Conservation (phyloP, 1,284 basidiomycete genomes). For the Leccinum subspadiceum region DNA sequence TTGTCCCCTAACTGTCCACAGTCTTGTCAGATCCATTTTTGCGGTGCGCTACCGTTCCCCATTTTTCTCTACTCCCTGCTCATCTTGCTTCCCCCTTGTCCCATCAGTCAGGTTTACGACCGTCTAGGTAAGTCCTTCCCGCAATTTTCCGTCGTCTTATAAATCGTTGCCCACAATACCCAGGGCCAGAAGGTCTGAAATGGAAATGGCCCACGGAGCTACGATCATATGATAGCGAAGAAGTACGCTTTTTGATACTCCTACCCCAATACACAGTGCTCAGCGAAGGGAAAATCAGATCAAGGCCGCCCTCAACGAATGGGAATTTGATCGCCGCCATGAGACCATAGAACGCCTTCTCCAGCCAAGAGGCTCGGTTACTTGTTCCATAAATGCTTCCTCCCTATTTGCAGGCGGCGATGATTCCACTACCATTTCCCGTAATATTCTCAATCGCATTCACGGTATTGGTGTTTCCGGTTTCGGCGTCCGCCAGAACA, state of each 20-base stretch:
- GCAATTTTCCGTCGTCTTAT: constrained; percentile 14
- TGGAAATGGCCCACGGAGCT: constrained; percentile 42
- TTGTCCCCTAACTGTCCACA: constrained; percentile 30
- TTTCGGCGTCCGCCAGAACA: constrained; percentile 38
- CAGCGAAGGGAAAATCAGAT: constrained; percentile 40
- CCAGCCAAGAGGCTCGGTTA: constrained; percentile 46
- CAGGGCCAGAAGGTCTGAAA: constrained; percentile 54
- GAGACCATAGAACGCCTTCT: constrained; percentile 46
- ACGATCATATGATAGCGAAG: constrained; percentile 46
- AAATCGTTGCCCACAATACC: constrained; percentile 8
- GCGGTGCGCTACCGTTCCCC: constrained; percentile 43
- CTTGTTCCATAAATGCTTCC: constrained; percentile 47
- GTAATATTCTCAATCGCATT: constrained; percentile 34
- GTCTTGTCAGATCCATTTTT: constrained; percentile 75
- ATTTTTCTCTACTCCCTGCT: constrained; percentile 5
- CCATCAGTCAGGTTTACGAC: constrained; percentile 67
- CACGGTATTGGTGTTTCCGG: constrained; percentile 34
- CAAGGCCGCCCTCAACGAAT: constrained; percentile 43
- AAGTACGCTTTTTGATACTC: constrained; percentile 42
- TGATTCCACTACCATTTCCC: constrained; percentile 22
- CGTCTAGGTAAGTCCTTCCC: constrained; percentile 52
- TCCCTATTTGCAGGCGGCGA: constrained; percentile 41
- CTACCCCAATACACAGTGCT: constrained; percentile 18
- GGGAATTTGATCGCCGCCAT: constrained; percentile 42
- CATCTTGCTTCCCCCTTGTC: constrained; percentile 11